phyloP scores from a whole-genome alignment of 2,329 filamentous ascomycete genomes.

The Aspergillus niger region DNA sequence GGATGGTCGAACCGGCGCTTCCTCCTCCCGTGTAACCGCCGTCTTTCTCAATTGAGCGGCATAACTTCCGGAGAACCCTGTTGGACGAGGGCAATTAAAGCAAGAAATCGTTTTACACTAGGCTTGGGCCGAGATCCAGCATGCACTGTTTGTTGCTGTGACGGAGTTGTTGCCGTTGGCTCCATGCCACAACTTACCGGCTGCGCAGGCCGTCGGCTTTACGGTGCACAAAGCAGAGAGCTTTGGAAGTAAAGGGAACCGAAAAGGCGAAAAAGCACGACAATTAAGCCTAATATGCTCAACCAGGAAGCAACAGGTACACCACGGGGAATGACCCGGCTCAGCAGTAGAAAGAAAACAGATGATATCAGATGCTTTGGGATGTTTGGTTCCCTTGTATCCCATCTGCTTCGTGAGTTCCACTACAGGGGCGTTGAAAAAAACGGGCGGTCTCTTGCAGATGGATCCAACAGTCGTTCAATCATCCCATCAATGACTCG shows the following conservation, averaged over 20 bases:
- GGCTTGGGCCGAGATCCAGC: conserved; percentile 14
- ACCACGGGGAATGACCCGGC: neutral
- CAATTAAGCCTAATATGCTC: neutral
- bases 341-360: neutral
- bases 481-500: neutral
- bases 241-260: too few relatives aligned
- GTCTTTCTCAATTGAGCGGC: conserved; percentile 29
- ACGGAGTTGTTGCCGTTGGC: neutral
- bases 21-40: conserved; percentile 27
- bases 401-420: conserved; percentile 24
- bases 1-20: conserved; percentile 32
- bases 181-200: neutral
- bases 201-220: neutral
- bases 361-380: neutral
- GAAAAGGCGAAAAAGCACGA: neutral
- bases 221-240: neutral
- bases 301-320: neutral
- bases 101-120: conserved; percentile 5
- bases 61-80: conserved; percentile 34
- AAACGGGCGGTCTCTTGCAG: conserved; percentile 40
- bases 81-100: conserved; percentile 24
- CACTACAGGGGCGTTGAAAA: conserved; percentile 37
- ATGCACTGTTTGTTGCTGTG: conserved; percentile 21
- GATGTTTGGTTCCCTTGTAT: conserved; percentile 12
- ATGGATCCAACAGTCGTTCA: conserved; percentile 21